Base-by-base conservation (phyloP, 2,329 filamentous ascomycete species). In the Bipolaris bicolor region DNA sequence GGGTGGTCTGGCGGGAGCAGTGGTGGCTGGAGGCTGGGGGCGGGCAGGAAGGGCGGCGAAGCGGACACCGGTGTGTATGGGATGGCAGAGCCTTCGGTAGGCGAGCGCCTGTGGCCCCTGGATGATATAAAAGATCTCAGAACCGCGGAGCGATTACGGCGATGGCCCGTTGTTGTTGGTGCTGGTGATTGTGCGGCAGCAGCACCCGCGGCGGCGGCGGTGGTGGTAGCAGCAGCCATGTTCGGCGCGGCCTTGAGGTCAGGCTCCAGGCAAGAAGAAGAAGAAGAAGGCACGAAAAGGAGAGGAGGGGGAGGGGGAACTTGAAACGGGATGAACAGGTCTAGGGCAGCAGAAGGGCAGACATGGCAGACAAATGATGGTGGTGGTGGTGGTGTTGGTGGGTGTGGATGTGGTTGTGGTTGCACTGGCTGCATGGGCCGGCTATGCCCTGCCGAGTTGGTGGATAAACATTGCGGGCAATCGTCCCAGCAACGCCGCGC, bases 1-100 rank as follows among this genome's bases (percentile, higher is more conserved):
- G 80, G 79, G 68, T 83, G 80, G 63, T 84, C 79, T 37, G 79
- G 77, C 26, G 82, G 82, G n/a, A 83, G 73, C 53, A 84, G 73
- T 24, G 81, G 78, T 34, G 72, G 74, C 65, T 60, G 58, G 46
- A 66, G 51, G 46, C 63, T 61, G 48, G 66, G 57, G 47, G 63
- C 62, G 45, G 69, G 68, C 61, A 72, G 66, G 53, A 68, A 71
- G 24, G 66, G 66, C 26, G 60, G 60, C 43, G 44, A 47, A 31
- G 18, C 60, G 20, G 64, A 60, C 5, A 64, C 52, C 26, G 66
- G 57, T 41, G 64, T 60, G 47, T 53, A 63, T 44, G 60, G 70
- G 50, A 76, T 66, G 43, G 67, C 63, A 45, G 70, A 69, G 50
- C 74, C 74, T 11, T 76, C 76, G 22, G 79, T 81, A 43, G 79